Percentiles rank a stretch among this genome's conserved stretches.
phyloP scores from a whole-genome alignment of 176 grass and related monocot genomes.

The Carex kokanica region DNA sequence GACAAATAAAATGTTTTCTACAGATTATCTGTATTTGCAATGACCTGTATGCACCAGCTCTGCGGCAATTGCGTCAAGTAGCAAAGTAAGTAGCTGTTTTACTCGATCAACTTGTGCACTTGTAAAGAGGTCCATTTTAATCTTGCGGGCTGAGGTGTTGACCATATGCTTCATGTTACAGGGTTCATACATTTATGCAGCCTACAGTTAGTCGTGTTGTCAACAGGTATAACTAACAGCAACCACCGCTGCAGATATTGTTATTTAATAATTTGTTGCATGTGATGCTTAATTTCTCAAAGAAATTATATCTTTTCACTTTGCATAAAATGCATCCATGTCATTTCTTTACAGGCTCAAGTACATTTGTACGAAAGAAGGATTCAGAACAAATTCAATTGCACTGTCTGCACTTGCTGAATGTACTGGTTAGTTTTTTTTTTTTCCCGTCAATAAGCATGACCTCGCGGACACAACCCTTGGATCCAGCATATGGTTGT shows the following conservation, averaged over 20 bases:
- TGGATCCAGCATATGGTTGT: not conserved
- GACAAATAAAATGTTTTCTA: slow-evolving; percentile 26
- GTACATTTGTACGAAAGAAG: slow-evolving; percentile 86
- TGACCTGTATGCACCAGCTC: slow-evolving; percentile 93
- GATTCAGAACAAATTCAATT: slow-evolving; percentile 80
- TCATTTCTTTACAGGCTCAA: slow-evolving; percentile 56
- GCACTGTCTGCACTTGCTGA: slow-evolving; percentile 87
- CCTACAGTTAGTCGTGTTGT: slow-evolving; percentile 84
- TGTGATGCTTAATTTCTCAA: slow-evolving; percentile 15
- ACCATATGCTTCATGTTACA: slow-evolving; percentile 43
- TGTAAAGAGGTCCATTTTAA: not conserved
- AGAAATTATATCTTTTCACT: not conserved
- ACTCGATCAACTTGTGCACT: not conserved
- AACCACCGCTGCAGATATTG: slow-evolving; percentile 18
- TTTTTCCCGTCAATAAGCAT: slow-evolving; percentile 19
- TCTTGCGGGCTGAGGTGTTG: not conserved
- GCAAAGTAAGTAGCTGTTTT: slow-evolving; percentile 68
- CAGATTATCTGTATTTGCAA: slow-evolving; percentile 99
- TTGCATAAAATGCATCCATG: slow-evolving; percentile 20
- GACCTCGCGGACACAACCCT: slow-evolving; percentile 14
- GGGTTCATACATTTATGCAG: slow-evolving; percentile 84
- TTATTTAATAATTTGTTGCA: not conserved
- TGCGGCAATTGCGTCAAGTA: slow-evolving; percentile 94
- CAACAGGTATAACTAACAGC: slow-evolving; percentile 57
- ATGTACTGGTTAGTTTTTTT: slow-evolving; percentile 63